phyloP scores from a whole-genome alignment of 306 rosid genomes.

The Fragaria ananassa region DNA sequence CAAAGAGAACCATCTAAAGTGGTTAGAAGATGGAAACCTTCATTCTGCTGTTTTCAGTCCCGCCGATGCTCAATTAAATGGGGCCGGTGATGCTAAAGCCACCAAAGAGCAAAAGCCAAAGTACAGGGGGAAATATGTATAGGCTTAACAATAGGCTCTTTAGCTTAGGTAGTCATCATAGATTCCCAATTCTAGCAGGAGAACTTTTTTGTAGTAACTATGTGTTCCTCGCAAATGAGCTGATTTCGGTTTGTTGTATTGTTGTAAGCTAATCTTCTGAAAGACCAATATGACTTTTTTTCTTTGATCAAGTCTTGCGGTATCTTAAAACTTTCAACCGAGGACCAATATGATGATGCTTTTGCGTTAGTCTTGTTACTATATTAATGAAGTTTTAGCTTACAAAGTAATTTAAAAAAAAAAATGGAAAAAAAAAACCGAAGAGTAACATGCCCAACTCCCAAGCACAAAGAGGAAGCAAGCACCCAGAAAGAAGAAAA shows the following conservation, averaged over 20 bases:
- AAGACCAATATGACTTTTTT: not conserved
- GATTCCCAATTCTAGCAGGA: not conserved
- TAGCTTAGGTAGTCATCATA: not conserved
- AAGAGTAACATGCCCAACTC: no score
- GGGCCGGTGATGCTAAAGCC: conserved; percentile 38
- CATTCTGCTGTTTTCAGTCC: conserved; percentile 90
- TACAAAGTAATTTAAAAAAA: no score
- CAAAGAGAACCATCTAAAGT: conserved; percentile 82
- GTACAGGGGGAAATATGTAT: conserved; percentile 92
- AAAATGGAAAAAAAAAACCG: no score
- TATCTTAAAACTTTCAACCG: not conserved
- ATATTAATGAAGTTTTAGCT: no score
- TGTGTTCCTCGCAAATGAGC: not conserved
- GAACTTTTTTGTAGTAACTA: not conserved
- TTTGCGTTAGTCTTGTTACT: no score
- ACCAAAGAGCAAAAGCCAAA: conserved; percentile 70
- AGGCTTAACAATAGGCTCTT: conserved; percentile 16
- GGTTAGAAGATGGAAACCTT: conserved; percentile 96
- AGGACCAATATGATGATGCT: no score
- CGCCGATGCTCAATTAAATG: conserved; percentile 33
- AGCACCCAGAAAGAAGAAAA: no score
- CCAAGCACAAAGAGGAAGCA: no score
- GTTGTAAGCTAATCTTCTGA: conserved; percentile 6
- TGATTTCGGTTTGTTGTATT: conserved; percentile 15
- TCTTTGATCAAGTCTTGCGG: not conserved